Evolutionary conservation across 306 rosid genomes (phyloP).

Genomic region (Cucumis cinereus): DNA sequence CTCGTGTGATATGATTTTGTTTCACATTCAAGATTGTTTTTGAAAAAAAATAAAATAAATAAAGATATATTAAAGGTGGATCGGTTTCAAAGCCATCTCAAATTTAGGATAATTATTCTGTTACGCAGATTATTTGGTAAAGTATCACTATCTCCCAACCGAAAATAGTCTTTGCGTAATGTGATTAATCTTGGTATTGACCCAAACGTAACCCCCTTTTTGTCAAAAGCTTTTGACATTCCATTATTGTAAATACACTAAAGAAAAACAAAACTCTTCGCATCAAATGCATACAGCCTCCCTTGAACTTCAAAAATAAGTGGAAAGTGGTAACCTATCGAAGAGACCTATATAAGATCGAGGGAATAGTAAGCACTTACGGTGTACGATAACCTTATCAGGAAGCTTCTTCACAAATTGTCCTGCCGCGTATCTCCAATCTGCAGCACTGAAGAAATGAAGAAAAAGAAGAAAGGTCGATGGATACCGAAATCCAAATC

Average conservation of each 20-base stretch:
- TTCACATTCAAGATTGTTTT: not conserved
- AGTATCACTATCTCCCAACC: not conserved
- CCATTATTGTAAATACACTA: not conserved
- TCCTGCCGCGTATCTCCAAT: slow-evolving; percentile 76
- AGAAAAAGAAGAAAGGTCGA: not conserved
- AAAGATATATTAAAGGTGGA: not conserved
- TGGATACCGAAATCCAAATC: not conserved
- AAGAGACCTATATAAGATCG: slow-evolving; percentile 5
- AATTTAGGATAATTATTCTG: not conserved
- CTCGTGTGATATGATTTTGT: not conserved
- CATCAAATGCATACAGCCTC: not conserved
- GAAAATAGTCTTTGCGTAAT: not conserved
- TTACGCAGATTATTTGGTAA: not conserved
- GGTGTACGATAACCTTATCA: slow-evolving; percentile 73
- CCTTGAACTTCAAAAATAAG: not conserved
- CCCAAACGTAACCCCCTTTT: not conserved
- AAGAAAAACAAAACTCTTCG: not conserved
- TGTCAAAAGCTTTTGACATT: not conserved
- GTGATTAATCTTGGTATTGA: not conserved
- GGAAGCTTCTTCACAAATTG: slow-evolving; percentile 69
- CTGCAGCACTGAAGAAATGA: slow-evolving; percentile 51
- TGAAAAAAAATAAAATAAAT: not conserved
- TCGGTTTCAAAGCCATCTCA: not conserved
- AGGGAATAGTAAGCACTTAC: slow-evolving; percentile 34
- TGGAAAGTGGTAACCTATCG: not conserved